phyloP scores from a whole-genome alignment of 75 land plant species.

The Sequoiadendron giganteum region DNA sequence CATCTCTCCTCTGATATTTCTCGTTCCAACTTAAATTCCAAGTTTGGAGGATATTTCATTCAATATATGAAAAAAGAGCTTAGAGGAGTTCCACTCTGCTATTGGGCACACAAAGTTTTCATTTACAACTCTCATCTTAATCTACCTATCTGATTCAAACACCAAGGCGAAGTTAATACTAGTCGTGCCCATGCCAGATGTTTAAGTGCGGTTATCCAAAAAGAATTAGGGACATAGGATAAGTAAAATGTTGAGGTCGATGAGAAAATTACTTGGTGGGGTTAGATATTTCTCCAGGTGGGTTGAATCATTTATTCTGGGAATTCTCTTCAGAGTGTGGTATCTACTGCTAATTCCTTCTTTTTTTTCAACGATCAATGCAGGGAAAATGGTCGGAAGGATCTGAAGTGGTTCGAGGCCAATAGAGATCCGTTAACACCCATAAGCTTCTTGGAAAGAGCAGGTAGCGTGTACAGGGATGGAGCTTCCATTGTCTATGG shows the following conservation, averaged over 20 bases:
- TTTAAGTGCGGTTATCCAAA: too few species aligned
- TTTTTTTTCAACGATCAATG: background rate
- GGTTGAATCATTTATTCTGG: background rate
- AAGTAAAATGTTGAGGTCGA: background rate
- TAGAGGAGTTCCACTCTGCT: too few species aligned
- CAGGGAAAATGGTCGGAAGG: background rate
- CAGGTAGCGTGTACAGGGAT: slow-evolving; percentile 47
- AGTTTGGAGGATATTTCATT: too few species aligned
- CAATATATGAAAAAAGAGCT: too few species aligned
- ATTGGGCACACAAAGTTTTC: too few species aligned
- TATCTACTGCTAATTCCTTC: background rate
- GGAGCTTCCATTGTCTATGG: slow-evolving; percentile 55
- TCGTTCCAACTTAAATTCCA: too few species aligned
- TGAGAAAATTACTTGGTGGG: background rate
- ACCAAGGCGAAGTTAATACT: too few species aligned
- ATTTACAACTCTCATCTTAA: too few species aligned
- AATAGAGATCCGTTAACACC: slow-evolving; percentile 64
- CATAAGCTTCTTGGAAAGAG: slow-evolving; percentile 57
- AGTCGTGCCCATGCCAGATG: too few species aligned
- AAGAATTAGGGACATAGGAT: too few species aligned
- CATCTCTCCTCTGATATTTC: too few species aligned
- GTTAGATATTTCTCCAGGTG: background rate
- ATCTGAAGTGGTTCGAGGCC: slow-evolving; percentile 29
- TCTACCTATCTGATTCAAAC: too few species aligned
- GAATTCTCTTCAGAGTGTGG: background rate